Evolutionary conservation across 1,284 basidiomycete species (phyloP).

Genomic region (Leccinum fuscescens): DNA sequence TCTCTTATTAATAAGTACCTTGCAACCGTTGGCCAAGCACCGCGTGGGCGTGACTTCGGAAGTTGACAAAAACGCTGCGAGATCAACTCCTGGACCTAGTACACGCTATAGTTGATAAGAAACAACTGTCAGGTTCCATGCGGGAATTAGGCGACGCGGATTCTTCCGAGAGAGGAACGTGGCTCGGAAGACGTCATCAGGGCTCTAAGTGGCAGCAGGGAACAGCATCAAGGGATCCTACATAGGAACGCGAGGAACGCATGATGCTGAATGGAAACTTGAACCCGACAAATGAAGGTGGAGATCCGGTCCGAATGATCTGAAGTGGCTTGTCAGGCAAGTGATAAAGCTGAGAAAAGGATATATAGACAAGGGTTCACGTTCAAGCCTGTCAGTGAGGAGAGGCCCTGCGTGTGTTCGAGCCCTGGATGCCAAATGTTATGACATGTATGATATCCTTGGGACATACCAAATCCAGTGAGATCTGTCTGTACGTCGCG

Average conservation of each 20-base stretch:
- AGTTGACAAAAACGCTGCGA: not conserved
- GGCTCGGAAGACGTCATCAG: conserved; percentile 59
- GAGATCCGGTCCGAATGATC: too few species aligned
- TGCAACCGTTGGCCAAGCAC: not conserved
- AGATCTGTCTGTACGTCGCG: too few species aligned
- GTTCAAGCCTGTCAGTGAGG: too few species aligned
- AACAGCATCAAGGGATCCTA: not conserved
- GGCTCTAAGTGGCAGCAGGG: conserved; percentile 57
- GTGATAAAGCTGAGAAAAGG: too few species aligned
- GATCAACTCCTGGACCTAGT: not conserved
- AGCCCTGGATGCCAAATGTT: too few species aligned
- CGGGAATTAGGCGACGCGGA: conserved; percentile 71
- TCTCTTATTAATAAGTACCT: not conserved
- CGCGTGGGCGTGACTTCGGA: not conserved
- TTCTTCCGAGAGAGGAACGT: conserved; percentile 72
- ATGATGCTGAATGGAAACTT: conserved; percentile 58
- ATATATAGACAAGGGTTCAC: too few species aligned
- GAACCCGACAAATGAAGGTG: conserved; percentile 50
- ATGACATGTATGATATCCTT: too few species aligned
- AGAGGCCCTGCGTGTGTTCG: too few species aligned
- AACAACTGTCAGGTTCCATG: conserved; percentile 52
- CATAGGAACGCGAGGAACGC: conserved; percentile 19
- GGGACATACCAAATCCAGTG: too few species aligned
- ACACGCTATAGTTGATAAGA: not conserved
- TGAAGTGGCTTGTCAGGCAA: too few species aligned